A percentile compares a stretch with the other conserved stretches of the same genome.
These are phyloP conservation scores for Filobasidium floriforme DNA, from an alignment of 768 basidiomycete genomes.

Conservation along the genomic window DNA sequence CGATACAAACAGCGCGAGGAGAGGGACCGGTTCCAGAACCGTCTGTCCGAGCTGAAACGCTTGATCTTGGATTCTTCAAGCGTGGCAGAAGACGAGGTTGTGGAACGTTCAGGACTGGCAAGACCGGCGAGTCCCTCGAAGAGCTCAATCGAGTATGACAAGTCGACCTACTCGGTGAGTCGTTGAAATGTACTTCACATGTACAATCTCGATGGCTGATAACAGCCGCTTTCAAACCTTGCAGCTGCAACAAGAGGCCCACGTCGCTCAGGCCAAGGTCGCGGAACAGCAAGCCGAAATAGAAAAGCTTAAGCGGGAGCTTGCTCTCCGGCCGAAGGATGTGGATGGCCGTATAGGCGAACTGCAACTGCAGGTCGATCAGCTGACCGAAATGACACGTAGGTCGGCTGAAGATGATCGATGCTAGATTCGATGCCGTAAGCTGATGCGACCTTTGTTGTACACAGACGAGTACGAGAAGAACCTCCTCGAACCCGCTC, in stretches of 20 bases:
- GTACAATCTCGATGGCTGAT: conserved; percentile 38
- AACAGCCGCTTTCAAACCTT: background rate
- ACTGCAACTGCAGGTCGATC: conserved; percentile 66
- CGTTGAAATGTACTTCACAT: background rate
- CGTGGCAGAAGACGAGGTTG: conserved; percentile 46
- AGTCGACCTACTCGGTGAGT: conserved; percentile 8
- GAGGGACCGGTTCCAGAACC: conserved; percentile 31
- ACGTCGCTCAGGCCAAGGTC: conserved; percentile 65
- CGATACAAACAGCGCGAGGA: conserved; percentile 26
- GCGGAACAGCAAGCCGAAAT: conserved; percentile 77
- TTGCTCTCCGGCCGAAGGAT: conserved; percentile 64
- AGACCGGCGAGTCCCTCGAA: conserved; percentile 64
- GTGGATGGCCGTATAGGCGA: conserved; percentile 69
- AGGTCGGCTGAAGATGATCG: conserved; percentile 11
- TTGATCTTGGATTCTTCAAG: conserved; percentile 63
- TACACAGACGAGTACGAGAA: conserved; percentile 40
- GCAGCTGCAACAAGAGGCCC: conserved; percentile 79
- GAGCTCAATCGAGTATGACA: conserved; percentile 62
- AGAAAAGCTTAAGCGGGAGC: conserved; percentile 68
- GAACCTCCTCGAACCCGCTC: conserved; percentile 37
- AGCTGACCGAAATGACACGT: conserved; percentile 56
- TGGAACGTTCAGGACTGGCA: background rate
- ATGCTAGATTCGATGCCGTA: background rate
- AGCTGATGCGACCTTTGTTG: background rate
- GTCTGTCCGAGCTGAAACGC: conserved; percentile 41